Percentiles rank a stretch among this genome's conserved stretches.
Conservation (phyloP, 768 basidiomycete species). For the Suillus brevipes region DNA sequence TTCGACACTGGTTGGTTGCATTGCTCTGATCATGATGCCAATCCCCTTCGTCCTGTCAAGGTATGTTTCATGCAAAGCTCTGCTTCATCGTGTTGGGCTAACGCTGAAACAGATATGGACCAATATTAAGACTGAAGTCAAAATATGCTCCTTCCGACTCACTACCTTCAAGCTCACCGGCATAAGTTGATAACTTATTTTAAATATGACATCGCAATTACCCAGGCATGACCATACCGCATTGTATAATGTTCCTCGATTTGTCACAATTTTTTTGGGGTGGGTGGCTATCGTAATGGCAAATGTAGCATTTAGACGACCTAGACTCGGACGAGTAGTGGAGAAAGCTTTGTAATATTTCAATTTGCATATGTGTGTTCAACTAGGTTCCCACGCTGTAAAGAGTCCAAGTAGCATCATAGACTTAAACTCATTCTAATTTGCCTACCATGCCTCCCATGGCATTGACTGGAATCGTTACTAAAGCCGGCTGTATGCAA, state of each 20-base stretch:
- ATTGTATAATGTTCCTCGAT: background rate
- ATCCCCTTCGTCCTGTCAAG: conserved; percentile 49
- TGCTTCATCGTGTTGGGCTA: background rate
- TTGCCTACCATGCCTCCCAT: conserved; percentile 67
- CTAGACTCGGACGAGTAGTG: too few relatives aligned
- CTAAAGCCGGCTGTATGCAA: conserved; percentile 80
- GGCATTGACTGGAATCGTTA: conserved; percentile 71
- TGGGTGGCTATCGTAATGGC: too few relatives aligned
- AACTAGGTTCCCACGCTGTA: background rate
- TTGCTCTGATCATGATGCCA: conserved; percentile 53
- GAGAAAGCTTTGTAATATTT: too few relatives aligned
- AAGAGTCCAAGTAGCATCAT: background rate
- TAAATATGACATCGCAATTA: background rate
- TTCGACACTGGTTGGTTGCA: conserved; percentile 53
- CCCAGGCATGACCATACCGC: background rate
- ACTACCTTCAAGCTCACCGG: conserved; percentile 12
- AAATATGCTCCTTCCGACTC: conserved; percentile 38
- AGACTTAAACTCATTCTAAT: background rate
- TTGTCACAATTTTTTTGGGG: too few relatives aligned
- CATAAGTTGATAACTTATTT: conserved; percentile 1
- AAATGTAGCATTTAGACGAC: too few relatives aligned
- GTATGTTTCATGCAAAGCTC: background rate
- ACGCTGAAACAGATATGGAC: conserved; percentile 35
- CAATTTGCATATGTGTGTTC: too few relatives aligned
- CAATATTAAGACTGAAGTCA: conserved; percentile 42